Conservation (phyloP, 148 eudicot species). For the Silene latifolia region DNA sequence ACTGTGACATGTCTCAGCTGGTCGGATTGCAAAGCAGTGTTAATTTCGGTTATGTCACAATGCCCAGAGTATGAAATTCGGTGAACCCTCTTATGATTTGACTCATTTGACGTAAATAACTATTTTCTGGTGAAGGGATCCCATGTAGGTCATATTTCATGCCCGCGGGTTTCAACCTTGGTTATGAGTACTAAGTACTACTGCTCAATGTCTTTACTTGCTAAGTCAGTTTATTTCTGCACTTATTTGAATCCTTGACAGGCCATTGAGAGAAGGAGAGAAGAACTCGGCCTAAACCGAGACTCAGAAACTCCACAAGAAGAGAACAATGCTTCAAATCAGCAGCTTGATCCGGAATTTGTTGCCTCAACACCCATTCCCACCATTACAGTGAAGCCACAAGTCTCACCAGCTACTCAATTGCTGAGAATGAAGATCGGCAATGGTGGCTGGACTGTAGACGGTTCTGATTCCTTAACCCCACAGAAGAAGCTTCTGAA, state of each 20-base stretch:
- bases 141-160: neutral
- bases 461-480: constrained; percentile 30
- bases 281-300: constrained; percentile 22
- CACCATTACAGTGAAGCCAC: constrained; percentile 23
- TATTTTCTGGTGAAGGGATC: no score
- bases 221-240: neutral
- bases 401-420: constrained; percentile 32
- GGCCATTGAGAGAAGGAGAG: constrained; percentile 77
- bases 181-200: no score
- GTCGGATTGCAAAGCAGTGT: neutral
- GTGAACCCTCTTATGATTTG: no score
- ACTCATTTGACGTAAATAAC: neutral
- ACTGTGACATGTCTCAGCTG: neutral
- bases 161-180: neutral
- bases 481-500: constrained; percentile 41
- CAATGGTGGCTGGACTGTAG: constrained; percentile 33
- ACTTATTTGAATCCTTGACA: constrained; percentile 14
- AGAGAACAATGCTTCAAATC: constrained; percentile 16
- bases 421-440: constrained; percentile 40
- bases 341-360: constrained; percentile 39
- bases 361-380: constrained; percentile 40
- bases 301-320: constrained; percentile 18
- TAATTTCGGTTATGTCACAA: neutral
- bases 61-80: neutral
- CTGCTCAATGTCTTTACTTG: neutral